Conservation (phyloP, 306 rosid genomes). For the Cucurbita ficifolia region DNA sequence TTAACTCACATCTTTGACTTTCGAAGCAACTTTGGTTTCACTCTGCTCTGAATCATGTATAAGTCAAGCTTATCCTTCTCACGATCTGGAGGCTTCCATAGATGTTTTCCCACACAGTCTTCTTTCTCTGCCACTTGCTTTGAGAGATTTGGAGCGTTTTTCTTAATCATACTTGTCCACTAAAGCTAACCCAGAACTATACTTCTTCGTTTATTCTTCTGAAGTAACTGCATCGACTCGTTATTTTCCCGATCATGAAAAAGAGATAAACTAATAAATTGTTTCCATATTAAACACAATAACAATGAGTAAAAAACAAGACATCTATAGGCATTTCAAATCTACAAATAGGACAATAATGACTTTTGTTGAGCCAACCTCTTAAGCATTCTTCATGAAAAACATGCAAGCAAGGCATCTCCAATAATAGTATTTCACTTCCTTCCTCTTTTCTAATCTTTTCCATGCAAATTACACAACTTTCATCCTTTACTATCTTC, state of each 20-base stretch:
- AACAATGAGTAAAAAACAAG: too few relatives aligned
- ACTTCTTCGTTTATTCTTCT: constrained; percentile 41
- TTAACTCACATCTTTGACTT: too few relatives aligned
- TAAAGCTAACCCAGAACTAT: constrained; percentile 53
- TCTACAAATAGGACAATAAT: constrained; percentile 8
- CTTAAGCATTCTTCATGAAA: constrained; percentile 10
- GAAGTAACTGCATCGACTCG: constrained; percentile 72
- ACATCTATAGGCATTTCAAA: not conserved
- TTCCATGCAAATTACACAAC: constrained; percentile 4
- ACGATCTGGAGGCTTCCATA: constrained; percentile 98
- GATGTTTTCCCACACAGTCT: constrained; percentile 83
- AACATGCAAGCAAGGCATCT: constrained; percentile 6
- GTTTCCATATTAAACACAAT: too few relatives aligned
- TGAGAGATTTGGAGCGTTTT: constrained; percentile 64
- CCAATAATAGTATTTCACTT: not conserved
- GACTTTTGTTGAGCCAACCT: constrained; percentile 1
- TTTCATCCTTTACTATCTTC: not conserved
- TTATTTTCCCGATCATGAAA: not conserved
- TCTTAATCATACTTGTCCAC: constrained; percentile 76
- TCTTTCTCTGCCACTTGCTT: constrained; percentile 25
- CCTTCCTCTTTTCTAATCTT: not conserved
- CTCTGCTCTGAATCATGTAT: too few relatives aligned
- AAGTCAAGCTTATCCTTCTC: constrained; percentile 35
- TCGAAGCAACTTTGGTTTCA: too few relatives aligned
- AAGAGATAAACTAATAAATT: too few relatives aligned